A percentile compares a stretch with the other conserved stretches of the same genome.
These are phyloP conservation scores for Multifurca ochricompacta DNA, from an alignment of 768 basidiomycete species.

Conservation along the genomic window DNA sequence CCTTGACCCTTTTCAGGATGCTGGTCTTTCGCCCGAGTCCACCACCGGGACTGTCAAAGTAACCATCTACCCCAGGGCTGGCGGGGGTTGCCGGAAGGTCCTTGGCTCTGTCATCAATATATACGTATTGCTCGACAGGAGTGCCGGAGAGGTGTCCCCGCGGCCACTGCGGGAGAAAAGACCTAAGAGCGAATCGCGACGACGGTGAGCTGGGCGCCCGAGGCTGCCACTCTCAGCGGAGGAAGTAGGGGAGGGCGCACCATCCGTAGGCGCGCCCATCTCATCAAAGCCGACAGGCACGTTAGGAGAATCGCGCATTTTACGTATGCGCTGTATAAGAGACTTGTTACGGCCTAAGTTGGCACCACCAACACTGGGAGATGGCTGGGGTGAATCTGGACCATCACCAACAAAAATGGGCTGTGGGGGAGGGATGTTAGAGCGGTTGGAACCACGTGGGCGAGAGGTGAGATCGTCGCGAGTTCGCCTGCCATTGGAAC, in stretches of 20 bases:
- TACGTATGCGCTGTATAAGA: conserved; percentile 81
- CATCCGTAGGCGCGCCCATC: conserved; percentile 31
- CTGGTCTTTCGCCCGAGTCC: conserved; percentile 20
- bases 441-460: conserved; percentile 36
- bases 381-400: conserved; percentile 30
- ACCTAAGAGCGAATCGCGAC: conserved; percentile 71
- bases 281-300: conserved; percentile 53
- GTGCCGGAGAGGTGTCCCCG: conserved; percentile 29
- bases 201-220: conserved; percentile 56
- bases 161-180: conserved; percentile 49
- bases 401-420: conserved; percentile 54
- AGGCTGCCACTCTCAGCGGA: conserved; percentile 28
- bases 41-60: conserved; percentile 11
- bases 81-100: conserved; percentile 40
- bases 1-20: conserved; percentile 18
- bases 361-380: conserved; percentile 33
- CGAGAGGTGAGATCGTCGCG: conserved; percentile 36
- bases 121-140: conserved; percentile 50
- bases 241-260: conserved; percentile 38
- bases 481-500: conserved; percentile 28
- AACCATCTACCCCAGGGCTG: conserved; percentile 19
- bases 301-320: conserved; percentile 82
- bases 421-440: conserved; percentile 66
- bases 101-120: conserved; percentile 58
- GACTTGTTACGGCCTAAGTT: conserved; percentile 70